Base-by-base conservation (phyloP, 164 flowering plant species). In the Vitis vinifera region DNA sequence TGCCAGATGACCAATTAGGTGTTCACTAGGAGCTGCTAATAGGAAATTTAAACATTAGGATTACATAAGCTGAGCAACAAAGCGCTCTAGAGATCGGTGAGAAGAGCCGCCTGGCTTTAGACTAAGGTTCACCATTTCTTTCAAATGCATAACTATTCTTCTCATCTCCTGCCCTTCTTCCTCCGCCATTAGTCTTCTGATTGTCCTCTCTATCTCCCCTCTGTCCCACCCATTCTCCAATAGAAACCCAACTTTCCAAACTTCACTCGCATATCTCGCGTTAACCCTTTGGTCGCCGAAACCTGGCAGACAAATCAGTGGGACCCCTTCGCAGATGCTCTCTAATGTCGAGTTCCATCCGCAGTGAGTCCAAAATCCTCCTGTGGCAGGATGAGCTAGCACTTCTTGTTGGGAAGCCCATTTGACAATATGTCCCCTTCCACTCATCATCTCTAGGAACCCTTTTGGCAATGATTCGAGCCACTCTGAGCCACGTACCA, bases 231-330 rank as follows among this genome's bases (percentile, higher is more conserved):
- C 68, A 49, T 62, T 64, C 68, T 78, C 83, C 57, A 86, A 58
- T 19, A 79, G 77, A 71, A 85, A 16, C 0, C 89, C 92, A 9
- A 85, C 73, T 53, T 57, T 72, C 89, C 87, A 86, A 15, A 79
- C 76, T 30, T 82, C 68, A 57, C 77, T 78, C 8, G 76, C 80
- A 55, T 72, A 78, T 67, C 87, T 88, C 1, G 87, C 78, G 49
- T 83, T 82, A 69, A 83, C 76, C 73, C 0, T 65, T 59, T 86
- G 87, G 19, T 85, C 90, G 3, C 75, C 81, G n/a, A 76, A 80
- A 76, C 49, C 52, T 8, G 92, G 86, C 59, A 52, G 31, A 57
- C 92, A 86, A 2, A 86, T 62, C 92, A 88, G 78, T 0, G 92
- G 92, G 3, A 84, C 88, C n/a, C 86, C 91, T 71, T 84, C 87